A percentile compares a stretch with the other conserved stretches of the same genome.
These are phyloP conservation scores for Penicillium sp. DNA, from an alignment of 2,329 filamentous ascomycete genomes.

Conservation along the genomic window DNA sequence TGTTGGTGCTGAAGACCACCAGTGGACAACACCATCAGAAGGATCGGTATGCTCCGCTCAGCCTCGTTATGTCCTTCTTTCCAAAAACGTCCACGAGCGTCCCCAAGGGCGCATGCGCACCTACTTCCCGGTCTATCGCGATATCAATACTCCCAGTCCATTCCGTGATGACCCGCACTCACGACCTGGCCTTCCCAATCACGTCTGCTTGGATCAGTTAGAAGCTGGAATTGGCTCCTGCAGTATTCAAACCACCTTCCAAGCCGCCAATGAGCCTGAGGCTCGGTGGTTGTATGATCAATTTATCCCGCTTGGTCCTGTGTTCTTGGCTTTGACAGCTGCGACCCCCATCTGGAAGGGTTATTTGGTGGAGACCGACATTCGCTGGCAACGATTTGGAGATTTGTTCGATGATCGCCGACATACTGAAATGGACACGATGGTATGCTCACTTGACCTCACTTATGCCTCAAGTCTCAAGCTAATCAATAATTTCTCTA, in stretches of 20 bases:
- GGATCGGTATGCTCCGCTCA: neutral
- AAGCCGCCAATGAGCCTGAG: slow-evolving; percentile 12
- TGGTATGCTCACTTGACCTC: neutral
- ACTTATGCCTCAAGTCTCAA: neutral
- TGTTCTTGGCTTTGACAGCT: slow-evolving; percentile 18
- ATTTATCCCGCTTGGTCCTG: slow-evolving; percentile 13
- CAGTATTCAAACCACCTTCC: slow-evolving; percentile 18
- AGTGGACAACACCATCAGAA: slow-evolving; percentile 6
- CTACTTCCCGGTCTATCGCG: slow-evolving; percentile 1
- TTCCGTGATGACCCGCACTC: slow-evolving; percentile 2
- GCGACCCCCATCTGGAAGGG: slow-evolving; percentile 18
- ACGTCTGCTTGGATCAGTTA: slow-evolving; percentile 12
- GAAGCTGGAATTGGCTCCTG: slow-evolving; percentile 12
- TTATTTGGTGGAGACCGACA: slow-evolving; percentile 16
- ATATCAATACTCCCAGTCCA: neutral
- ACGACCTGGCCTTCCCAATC: neutral
- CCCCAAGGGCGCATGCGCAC: neutral
- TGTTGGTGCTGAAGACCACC: neutral
- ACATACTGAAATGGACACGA: slow-evolving; percentile 3
- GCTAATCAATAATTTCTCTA: neutral
- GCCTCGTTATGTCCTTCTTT: slow-evolving; percentile 4
- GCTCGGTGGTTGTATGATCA: slow-evolving; percentile 20
- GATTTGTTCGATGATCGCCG: slow-evolving; percentile 14
- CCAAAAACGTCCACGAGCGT: slow-evolving; percentile 1
- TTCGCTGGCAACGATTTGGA: slow-evolving; percentile 13